Conservation (phyloP, 768 basidiomycete species). For the Lactifluus volemus region DNA sequence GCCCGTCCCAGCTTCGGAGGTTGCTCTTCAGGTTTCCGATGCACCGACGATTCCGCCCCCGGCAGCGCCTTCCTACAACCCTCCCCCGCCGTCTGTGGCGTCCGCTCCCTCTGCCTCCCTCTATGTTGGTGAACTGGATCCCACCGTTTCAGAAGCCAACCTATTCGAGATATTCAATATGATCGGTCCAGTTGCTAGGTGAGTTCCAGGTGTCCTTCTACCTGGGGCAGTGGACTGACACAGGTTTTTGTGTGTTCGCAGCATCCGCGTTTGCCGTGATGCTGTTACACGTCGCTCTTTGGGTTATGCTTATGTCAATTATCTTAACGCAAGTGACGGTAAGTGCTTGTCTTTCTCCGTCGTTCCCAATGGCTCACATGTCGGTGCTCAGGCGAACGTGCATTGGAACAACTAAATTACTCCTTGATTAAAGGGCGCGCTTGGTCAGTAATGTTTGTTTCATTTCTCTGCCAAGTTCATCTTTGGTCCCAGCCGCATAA, state of each 20-base stretch:
- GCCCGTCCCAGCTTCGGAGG: conserved; percentile 27
- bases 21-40: conserved; percentile 32
- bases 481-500: conserved; percentile 71
- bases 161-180: conserved; percentile 99
- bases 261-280: conserved; percentile 99
- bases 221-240: conserved; percentile 5
- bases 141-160: conserved; percentile 98
- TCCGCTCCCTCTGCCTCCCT: conserved; percentile 84
- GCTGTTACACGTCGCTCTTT: conserved; percentile 99
- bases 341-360: conserved; percentile 22
- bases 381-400: conserved; percentile 70
- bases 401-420: conserved; percentile 98
- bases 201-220: conserved; percentile 24
- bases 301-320: conserved; percentile 99
- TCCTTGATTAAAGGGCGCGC: conserved; percentile 97
- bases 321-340: conserved; percentile 93
- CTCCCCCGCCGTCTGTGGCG: conserved; percentile 43
- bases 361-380: conserved; percentile 11
- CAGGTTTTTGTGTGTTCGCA: conserved; percentile 25
- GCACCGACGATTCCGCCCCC: conserved; percentile 38
- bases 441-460: conserved; percentile 49
- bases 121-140: conserved; percentile 98
- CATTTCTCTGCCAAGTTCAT: neutral
- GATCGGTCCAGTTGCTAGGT: conserved; percentile 99
- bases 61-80: conserved; percentile 48